A percentile compares a stretch with the other conserved stretches of the same genome.
Evolutionary conservation across 2,329 filamentous ascomycete species (phyloP).

Genomic region (Colletotrichum abscissum): DNA sequence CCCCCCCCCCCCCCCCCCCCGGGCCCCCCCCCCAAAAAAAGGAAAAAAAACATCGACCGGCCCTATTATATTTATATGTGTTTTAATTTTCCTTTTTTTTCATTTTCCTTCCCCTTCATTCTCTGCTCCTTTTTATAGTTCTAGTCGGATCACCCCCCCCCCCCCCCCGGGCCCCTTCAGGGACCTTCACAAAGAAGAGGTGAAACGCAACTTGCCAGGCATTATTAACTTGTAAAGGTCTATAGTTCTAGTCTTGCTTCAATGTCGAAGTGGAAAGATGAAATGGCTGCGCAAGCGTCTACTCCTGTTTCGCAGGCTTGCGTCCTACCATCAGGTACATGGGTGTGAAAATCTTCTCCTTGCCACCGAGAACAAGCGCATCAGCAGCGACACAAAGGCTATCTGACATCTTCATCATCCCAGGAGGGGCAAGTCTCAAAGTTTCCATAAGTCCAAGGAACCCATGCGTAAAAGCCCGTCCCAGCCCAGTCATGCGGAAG

Average conservation of each 20-base stretch:
- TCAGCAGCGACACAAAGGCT: conserved; percentile 82
- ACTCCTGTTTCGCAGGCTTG: conserved; percentile 68
- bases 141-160: too few species aligned
- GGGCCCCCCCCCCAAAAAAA: too few species aligned
- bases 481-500: conserved; percentile 84
- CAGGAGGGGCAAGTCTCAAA: conserved; percentile 76
- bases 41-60: too few species aligned
- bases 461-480: conserved; percentile 76
- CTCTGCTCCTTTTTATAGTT: background rate
- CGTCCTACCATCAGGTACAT: conserved; percentile 95
- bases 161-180: too few species aligned
- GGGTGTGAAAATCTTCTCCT: conserved; percentile 89
- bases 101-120: background rate
- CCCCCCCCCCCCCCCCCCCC: too few species aligned
- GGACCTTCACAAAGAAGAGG: background rate
- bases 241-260: background rate
- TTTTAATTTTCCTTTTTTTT: background rate
- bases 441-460: conserved; percentile 79
- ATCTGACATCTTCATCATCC: conserved; percentile 89
- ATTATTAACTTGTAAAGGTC: background rate
- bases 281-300: background rate
- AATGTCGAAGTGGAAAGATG: too few species aligned
- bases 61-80: too few species aligned
- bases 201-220: background rate
- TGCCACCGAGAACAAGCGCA: conserved; percentile 83